These are phyloP conservation scores for Trichomonas tenax DNA, from an alignment of 208 protist genomes.

Conservation along the genomic window DNA sequence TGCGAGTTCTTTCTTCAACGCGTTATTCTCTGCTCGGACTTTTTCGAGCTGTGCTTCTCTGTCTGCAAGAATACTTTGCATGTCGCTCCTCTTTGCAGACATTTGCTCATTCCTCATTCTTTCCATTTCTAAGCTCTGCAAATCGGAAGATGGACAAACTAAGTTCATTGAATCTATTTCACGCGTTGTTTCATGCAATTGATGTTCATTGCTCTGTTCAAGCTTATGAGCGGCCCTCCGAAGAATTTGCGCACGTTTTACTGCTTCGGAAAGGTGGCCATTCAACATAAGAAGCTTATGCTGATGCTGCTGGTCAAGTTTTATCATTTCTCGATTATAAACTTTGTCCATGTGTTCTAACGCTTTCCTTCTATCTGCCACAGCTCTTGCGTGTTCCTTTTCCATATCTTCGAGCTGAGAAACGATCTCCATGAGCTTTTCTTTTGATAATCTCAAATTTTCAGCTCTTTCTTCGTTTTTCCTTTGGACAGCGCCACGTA, in stretches of 20 bases:
- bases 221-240: neutral
- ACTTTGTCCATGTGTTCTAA: neutral
- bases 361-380: neutral
- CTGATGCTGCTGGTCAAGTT: neutral
- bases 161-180: neutral
- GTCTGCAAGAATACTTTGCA: neutral
- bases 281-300: neutral
- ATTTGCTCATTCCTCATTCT: neutral
- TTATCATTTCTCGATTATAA: neutral
- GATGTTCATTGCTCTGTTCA: neutral
- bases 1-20: neutral
- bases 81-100: neutral
- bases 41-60: neutral
- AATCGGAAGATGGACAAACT: neutral
- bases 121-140: neutral
- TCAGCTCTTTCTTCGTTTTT: neutral
- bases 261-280: neutral
- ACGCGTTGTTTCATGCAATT: neutral
- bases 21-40: neutral
- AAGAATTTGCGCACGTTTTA: neutral
- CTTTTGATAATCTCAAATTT: neutral
- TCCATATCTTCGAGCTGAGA: neutral
- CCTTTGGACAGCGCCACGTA: neutral
- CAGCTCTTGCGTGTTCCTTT: neutral
- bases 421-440: neutral